These are phyloP conservation scores for Bryoglossum gracile DNA, from an alignment of 495 filamentous ascomycete species.

Conservation along the genomic window DNA sequence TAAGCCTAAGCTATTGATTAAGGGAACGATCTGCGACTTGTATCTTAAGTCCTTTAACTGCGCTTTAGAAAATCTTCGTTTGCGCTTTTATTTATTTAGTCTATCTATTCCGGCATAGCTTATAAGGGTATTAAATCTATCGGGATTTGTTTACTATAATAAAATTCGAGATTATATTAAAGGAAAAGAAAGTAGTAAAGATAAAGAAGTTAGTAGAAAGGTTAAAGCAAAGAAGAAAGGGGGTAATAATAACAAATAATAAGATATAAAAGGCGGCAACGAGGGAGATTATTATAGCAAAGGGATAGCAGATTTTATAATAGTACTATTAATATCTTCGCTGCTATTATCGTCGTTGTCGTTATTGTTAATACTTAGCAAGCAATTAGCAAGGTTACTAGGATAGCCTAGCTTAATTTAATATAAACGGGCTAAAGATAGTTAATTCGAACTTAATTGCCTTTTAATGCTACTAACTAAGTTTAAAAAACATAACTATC, in stretches of 20 bases:
- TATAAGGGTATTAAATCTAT: constrained; percentile 4
- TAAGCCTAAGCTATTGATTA: neutral
- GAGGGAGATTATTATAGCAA: constrained; percentile 5
- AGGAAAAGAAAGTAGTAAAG: constrained; percentile 2
- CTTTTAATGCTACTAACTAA: constrained; percentile 8
- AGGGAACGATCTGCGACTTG: constrained; percentile 6
- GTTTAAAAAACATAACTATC: constrained; percentile 14
- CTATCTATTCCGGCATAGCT: constrained; percentile 8
- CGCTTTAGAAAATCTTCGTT: constrained; percentile 1
- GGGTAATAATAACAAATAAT: constrained; percentile 4
- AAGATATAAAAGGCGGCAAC: constrained; percentile 10
- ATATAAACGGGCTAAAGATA: constrained; percentile 13
- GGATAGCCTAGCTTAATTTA: constrained; percentile 10
- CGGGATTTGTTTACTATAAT: constrained; percentile 11
- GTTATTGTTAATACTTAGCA: constrained; percentile 6
- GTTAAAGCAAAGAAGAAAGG: constrained; percentile 6
- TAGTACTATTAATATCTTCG: constrained; percentile 13
- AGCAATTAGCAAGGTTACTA: constrained; percentile 12
- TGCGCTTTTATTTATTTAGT: constrained; percentile 9
- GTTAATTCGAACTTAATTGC: constrained; percentile 17
- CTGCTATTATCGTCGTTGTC: constrained; percentile 3
- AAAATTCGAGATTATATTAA: constrained; percentile 10
- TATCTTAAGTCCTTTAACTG: constrained; percentile 1
- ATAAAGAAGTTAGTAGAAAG: constrained; percentile 8
- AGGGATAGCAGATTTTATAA: constrained; percentile 16